phyloP scores from a whole-genome alignment of 2,329 filamentous ascomycete species.

The Beauveria pseudobassiana region DNA sequence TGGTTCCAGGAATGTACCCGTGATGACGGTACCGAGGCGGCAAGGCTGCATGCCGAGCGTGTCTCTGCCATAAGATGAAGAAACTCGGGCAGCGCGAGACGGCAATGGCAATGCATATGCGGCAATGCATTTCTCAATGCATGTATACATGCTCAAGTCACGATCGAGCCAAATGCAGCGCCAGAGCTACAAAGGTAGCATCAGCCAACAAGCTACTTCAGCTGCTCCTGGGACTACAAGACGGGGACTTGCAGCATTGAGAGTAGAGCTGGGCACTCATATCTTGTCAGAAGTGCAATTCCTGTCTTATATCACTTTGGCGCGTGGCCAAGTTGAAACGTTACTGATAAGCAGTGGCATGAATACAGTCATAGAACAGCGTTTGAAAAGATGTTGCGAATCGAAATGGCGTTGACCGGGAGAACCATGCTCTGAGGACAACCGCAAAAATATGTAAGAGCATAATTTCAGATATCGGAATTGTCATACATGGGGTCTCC shows the following conservation, averaged over 20 bases:
- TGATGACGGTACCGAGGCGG: constrained; percentile 10
- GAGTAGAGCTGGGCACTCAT: too few relatives aligned
- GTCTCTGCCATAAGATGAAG: not conserved
- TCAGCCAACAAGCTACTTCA: too few relatives aligned
- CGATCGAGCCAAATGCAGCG: not conserved
- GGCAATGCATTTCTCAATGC: not conserved
- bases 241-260: too few relatives aligned
- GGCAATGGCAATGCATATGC: not conserved
- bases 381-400: too few relatives aligned
- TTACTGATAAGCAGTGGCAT: too few relatives aligned
- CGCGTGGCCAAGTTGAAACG: too few relatives aligned
- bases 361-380: too few relatives aligned
- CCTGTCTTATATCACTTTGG: too few relatives aligned
- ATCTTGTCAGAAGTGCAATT: too few relatives aligned
- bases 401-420: too few relatives aligned
- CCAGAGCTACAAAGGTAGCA: not conserved
- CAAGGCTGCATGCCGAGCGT: constrained; percentile 7
- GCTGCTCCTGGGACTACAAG: not conserved
- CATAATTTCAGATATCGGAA: not conserved
- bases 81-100: not conserved
- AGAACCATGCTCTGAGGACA: too few relatives aligned
- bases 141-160: not conserved
- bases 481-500: not conserved
- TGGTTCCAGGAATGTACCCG: constrained; percentile 52
- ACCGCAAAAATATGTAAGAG: not conserved